Conservation (phyloP, 2,329 filamentous ascomycete genomes). For the Colletotrichum lentis region DNA sequence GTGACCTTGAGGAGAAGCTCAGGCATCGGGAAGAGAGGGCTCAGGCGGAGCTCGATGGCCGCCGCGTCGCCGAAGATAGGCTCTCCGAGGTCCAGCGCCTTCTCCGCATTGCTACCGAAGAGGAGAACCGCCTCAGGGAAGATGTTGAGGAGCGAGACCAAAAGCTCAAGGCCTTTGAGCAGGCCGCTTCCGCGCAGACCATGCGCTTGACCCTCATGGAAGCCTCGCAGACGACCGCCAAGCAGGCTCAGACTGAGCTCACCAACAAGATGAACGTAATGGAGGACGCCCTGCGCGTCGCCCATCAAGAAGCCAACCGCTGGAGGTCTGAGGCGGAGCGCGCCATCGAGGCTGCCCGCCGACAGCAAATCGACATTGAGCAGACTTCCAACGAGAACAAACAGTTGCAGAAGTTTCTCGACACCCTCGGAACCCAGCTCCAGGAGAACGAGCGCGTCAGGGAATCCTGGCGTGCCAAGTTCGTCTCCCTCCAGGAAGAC, state of each 20-base stretch:
- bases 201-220: conserved; percentile 74
- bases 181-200: conserved; percentile 60
- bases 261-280: conserved; percentile 62
- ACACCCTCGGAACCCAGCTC: conserved; percentile 77
- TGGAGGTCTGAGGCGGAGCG: conserved; percentile 70
- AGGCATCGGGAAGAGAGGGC: conserved; percentile 68
- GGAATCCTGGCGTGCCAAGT: conserved; percentile 83
- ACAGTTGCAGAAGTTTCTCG: conserved; percentile 76
- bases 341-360: conserved; percentile 60
- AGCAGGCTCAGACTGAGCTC: conserved; percentile 64
- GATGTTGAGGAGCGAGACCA: conserved; percentile 75
- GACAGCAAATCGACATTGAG: conserved; percentile 58
- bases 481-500: conserved; percentile 85
- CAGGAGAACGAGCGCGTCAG: conserved; percentile 87
- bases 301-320: conserved; percentile 65
- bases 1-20: conserved; percentile 74
- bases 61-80: conserved; percentile 75
- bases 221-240: conserved; percentile 67
- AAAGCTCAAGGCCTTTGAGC: conserved; percentile 68
- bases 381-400: conserved; percentile 69
- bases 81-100: conserved; percentile 76
- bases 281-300: conserved; percentile 64
- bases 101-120: conserved; percentile 74
- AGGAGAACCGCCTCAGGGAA: conserved; percentile 73
- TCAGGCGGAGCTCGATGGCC: conserved; percentile 69